Evolutionary conservation across 768 basidiomycete genomes (phyloP).

Genomic region (Russula emetica): DNA sequence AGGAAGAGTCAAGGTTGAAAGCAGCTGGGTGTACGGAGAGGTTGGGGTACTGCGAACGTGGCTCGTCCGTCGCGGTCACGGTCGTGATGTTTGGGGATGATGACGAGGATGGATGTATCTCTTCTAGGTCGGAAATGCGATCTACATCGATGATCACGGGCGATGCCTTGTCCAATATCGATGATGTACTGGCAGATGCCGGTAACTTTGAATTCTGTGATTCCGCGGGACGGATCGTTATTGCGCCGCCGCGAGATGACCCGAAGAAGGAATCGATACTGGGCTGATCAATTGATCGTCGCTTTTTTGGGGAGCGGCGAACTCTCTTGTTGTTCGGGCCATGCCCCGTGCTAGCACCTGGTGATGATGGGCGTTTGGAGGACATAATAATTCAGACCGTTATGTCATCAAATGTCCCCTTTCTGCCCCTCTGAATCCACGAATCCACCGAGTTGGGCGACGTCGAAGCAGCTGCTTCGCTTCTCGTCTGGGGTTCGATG

Average conservation of each 20-base stretch:
- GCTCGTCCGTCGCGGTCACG: background rate
- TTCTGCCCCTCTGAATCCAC: no score
- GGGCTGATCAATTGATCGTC: conserved; percentile 8
- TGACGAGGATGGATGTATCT: conserved; percentile 4
- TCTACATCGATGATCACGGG: conserved; percentile 37
- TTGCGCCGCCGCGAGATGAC: conserved; percentile 4
- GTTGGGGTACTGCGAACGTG: conserved; percentile 30
- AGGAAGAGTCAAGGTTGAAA: conserved; percentile 43
- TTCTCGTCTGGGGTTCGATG: conserved; percentile 7
- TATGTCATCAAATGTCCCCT: conserved; percentile 12
- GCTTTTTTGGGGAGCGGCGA: background rate
- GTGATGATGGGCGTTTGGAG: conserved; percentile 18
- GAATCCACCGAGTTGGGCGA: background rate
- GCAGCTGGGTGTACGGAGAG: conserved; percentile 48
- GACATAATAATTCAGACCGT: conserved; percentile 9
- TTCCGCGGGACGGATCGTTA: conserved; percentile 14
- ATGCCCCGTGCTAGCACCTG: background rate
- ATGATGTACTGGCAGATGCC: background rate
- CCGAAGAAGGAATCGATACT: conserved; percentile 24
- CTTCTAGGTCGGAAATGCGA: conserved; percentile 29
- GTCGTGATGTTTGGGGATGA: background rate
- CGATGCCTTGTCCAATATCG: conserved; percentile 14
- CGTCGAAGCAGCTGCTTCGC: conserved; percentile 6
- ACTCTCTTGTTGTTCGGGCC: conserved; percentile 10
- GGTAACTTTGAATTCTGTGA: conserved; percentile 6